These are phyloP conservation scores for Dioscorea zingiberensis DNA, from an alignment of 106 monocot species.

Conservation along the genomic window DNA sequence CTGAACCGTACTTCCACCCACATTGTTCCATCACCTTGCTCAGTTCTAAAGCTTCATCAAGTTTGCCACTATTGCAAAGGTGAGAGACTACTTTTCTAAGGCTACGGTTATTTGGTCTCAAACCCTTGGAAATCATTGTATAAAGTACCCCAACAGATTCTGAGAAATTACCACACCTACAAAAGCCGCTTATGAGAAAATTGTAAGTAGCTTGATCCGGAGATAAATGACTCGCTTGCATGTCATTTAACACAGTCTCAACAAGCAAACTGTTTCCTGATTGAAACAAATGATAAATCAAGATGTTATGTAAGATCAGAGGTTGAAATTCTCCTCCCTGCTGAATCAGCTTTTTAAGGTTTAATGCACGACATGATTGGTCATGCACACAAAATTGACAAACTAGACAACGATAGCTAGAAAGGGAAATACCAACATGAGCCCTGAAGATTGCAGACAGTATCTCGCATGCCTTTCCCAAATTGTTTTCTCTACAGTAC, in stretches of 20 bases:
- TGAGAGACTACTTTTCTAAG: conserved; percentile 48
- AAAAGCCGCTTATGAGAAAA: conserved; percentile 72
- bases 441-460: conserved; percentile 55
- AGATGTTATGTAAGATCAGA: conserved; percentile 46
- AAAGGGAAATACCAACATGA: conserved; percentile 26
- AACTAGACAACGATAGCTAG: conserved; percentile 52
- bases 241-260: conserved; percentile 51
- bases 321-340: conserved; percentile 5
- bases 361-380: conserved; percentile 21
- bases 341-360: conserved; percentile 33
- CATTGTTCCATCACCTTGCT: conserved; percentile 40
- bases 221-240: conserved; percentile 31
- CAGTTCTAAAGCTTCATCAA: conserved; percentile 56
- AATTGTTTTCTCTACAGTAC: conserved; percentile 35
- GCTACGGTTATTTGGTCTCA: conserved; percentile 64
- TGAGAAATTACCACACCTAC: conserved; percentile 43
- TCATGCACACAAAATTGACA: conserved; percentile 23
- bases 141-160: conserved; percentile 42
- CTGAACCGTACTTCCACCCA: conserved; percentile 48
- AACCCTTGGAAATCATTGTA: conserved; percentile 36
- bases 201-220: conserved; percentile 59
- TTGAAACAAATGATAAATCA: conserved; percentile 76
- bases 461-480: conserved; percentile 37
- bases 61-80: conserved; percentile 30
- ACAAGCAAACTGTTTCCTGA: conserved; percentile 33